Base-by-base conservation (phyloP, 2,329 filamentous ascomycete genomes). In the Grosmannia huntii region DNA sequence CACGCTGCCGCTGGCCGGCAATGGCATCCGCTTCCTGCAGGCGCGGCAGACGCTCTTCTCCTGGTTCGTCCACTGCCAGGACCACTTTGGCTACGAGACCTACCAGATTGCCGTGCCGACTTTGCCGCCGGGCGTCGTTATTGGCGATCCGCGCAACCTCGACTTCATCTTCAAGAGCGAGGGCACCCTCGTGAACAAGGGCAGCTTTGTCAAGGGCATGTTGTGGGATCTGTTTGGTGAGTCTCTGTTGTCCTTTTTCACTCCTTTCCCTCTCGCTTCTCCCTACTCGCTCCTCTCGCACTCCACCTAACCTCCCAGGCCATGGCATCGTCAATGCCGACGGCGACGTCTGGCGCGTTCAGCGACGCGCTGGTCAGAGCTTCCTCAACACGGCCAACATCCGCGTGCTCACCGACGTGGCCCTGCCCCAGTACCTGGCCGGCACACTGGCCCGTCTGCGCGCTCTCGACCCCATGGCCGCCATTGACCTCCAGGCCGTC, bases 241-340 rank as follows among this genome's bases (percentile, higher is more conserved):
- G 21, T 36, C 10, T 33, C 10, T 33, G 21, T 28, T 1, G 31
- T 12, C 33, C 38, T 23, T 57, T 25, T 19, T n/a, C 14, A n/a
- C 5, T 50, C 48, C 23, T 21, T n/a, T 36, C 36, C n/a, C 52
- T 41, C 48, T 33, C 38, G 12, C 38, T 41, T 25, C 31, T 27
- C 33, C 14, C 31, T 25, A n/a, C 19, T 28, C 3, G 11, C 14
- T 9, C 16, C 6, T 21, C 16, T 53, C 49, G 49, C 27, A 12
- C 9, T 19, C 28, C 25, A 33, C 16, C 41, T 50, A 4, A 31
- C 53, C n/a, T 7, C 21, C n/a, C 27, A 78, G 76, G 81, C 1
- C 75, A 82, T 62, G 83, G 83, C 28, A 86, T 86, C 63, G 84
- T 86, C 68, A 86, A 86, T 63, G 78, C 78, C 28, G 83, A 85